phyloP scores from a whole-genome alignment of 208 protist species.

The Leptomonas pyrrhocoris region DNA sequence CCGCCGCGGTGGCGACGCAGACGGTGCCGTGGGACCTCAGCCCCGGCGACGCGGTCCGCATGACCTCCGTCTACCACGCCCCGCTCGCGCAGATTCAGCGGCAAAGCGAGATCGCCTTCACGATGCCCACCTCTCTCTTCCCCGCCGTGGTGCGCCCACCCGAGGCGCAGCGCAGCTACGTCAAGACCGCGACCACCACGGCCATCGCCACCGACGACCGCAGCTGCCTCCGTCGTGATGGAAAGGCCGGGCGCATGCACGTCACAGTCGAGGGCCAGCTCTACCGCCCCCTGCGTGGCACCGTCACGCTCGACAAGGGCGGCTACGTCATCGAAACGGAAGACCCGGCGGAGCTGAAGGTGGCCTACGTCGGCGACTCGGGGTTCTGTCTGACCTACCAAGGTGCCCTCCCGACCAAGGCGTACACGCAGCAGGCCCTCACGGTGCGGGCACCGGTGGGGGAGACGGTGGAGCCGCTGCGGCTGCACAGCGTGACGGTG shows the following conservation, averaged over 20 bases:
- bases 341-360: conserved; percentile 4
- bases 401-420: conserved; percentile 15
- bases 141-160: conserved; percentile 39
- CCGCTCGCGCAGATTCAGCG: conserved; percentile 35
- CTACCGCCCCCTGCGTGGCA: conserved; percentile 52
- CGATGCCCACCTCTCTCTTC: conserved; percentile 60
- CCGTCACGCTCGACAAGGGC: conserved; percentile 41
- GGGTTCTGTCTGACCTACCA: conserved; percentile 42
- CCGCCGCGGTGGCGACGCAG: conserved; percentile 51
- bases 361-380: conserved; percentile 48
- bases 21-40: conserved; percentile 64
- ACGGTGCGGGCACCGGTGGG: conserved; percentile 42
- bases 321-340: conserved; percentile 7
- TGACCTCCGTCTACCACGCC: conserved; percentile 60
- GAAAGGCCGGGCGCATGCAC: conserved; percentile 12
- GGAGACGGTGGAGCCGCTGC: conserved; percentile 62
- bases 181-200: too few species aligned
- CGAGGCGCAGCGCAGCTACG: conserved; percentile 50
- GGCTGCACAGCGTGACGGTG: conserved; percentile 30
- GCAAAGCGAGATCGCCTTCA: conserved; percentile 37
- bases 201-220: too few species aligned
- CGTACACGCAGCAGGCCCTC: conserved; percentile 30
- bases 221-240: conserved; percentile 3
- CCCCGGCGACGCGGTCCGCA: conserved; percentile 45
- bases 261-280: conserved; percentile 38